Percentiles rank a stretch among this genome's conserved stretches.
Conservation (phyloP, 257 asterid genomes). For the Lavandula angustifolia region DNA sequence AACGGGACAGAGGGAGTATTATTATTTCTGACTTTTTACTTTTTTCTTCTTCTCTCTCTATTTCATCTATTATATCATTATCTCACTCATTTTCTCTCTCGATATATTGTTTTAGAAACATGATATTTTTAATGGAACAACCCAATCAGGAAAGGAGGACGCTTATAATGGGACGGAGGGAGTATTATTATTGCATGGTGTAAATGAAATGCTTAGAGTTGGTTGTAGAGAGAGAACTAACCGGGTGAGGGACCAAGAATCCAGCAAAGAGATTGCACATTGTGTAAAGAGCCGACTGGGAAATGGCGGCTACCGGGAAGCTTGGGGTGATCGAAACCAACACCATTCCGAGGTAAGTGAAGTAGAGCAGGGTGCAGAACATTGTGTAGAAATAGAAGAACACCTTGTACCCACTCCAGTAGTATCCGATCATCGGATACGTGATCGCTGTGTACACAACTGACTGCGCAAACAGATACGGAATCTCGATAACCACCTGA, state of each 20-base stretch:
- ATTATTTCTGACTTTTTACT: too few species aligned
- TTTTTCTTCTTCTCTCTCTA: too few species aligned
- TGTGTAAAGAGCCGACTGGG: conserved; percentile 54
- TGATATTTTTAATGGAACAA: too few species aligned
- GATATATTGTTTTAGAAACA: too few species aligned
- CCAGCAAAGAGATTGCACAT: conserved; percentile 58
- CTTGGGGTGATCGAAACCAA: conserved; percentile 57
- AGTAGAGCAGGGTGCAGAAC: conserved; percentile 54
- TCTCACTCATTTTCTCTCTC: too few species aligned
- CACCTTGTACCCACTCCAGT: conserved; percentile 48
- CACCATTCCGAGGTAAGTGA: conserved; percentile 60
- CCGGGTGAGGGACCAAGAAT: conserved; percentile 56
- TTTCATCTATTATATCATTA: too few species aligned
- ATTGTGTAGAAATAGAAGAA: conserved; percentile 51
- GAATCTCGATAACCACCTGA: conserved; percentile 57
- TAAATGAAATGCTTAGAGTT: too few species aligned
- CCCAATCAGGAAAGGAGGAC: too few species aligned
- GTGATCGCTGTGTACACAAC: conserved; percentile 47
- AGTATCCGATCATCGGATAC: conserved; percentile 63
- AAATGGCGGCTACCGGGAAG: conserved; percentile 53
- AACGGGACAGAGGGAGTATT: too few species aligned
- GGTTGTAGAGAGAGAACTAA: conserved; percentile 29
- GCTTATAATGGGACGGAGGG: too few species aligned
- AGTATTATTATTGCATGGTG: too few species aligned
- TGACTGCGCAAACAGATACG: conserved; percentile 51